Conservation (phyloP, 2,329 filamentous ascomycete genomes). For the Phaeosphaeriaceae sp. region DNA sequence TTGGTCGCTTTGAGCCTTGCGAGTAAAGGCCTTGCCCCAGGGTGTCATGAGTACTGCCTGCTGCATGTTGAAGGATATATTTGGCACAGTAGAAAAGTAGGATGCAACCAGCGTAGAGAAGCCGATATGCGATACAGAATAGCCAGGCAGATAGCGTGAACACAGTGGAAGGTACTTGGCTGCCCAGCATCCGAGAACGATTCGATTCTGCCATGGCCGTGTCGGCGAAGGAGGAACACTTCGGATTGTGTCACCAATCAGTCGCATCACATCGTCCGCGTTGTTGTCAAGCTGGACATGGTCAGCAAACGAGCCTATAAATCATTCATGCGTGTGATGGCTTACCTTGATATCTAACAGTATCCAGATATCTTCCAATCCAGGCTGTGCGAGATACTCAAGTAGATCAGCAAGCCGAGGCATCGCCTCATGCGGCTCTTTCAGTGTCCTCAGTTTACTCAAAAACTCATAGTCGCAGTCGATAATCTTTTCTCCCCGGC, state of each 20-base stretch:
- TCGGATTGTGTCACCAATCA: slow-evolving; percentile 69
- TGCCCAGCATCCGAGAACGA: slow-evolving; percentile 86
- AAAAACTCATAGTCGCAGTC: slow-evolving; percentile 81
- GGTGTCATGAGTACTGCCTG: slow-evolving; percentile 72
- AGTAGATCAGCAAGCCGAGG: slow-evolving; percentile 77
- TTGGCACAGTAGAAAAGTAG: slow-evolving; percentile 70
- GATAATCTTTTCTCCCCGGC: slow-evolving; percentile 71
- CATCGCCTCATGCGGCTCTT: slow-evolving; percentile 73
- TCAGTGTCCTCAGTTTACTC: slow-evolving; percentile 69
- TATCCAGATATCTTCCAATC: slow-evolving; percentile 74
- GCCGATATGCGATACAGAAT: slow-evolving; percentile 71
- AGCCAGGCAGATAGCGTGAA: slow-evolving; percentile 66
- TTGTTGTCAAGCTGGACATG: slow-evolving; percentile 68
- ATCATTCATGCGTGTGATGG: background rate
- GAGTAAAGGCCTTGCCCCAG: slow-evolving; percentile 70
- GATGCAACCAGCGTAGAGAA: slow-evolving; percentile 71
- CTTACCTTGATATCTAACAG: slow-evolving; percentile 85
- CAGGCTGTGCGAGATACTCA: slow-evolving; percentile 70
- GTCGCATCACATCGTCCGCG: slow-evolving; percentile 70
- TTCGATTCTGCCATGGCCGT: slow-evolving; percentile 71
- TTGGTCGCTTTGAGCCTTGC: slow-evolving; percentile 61
- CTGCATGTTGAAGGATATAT: slow-evolving; percentile 79
- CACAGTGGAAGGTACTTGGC: slow-evolving; percentile 72
- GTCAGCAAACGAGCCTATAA: slow-evolving; percentile 6
- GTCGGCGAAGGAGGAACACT: slow-evolving; percentile 54